Percentiles rank a stretch among this genome's conserved stretches.
Conservation (phyloP, 163 green algal genomes). For the Chlamydomonas reinhardtii region DNA sequence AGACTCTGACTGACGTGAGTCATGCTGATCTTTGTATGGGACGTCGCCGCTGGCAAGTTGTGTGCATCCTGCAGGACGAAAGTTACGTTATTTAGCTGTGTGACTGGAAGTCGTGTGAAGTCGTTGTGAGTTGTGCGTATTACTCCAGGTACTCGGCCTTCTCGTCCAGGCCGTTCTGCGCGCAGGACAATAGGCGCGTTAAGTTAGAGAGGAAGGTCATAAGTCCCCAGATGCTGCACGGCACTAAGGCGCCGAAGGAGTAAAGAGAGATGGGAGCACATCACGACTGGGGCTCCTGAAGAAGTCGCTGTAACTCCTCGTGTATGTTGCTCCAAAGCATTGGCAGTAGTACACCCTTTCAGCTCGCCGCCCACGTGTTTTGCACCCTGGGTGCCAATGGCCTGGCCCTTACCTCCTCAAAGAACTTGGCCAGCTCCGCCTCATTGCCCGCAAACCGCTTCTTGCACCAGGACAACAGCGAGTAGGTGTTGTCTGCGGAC, state of each 20-base stretch:
- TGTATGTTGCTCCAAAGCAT: too few species aligned
- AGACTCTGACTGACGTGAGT: too few species aligned
- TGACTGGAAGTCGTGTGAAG: too few species aligned
- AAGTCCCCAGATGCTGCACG: too few species aligned
- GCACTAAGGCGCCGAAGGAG: not conserved
- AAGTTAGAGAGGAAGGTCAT: too few species aligned
- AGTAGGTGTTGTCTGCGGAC: conserved; percentile 49
- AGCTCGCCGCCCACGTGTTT: too few species aligned
- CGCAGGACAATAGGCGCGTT: not conserved
- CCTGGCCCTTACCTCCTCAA: conserved; percentile 17
- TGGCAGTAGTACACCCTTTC: not conserved
- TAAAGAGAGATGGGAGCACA: not conserved
- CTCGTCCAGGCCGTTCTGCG: conserved; percentile 42
- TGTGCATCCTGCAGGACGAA: too few species aligned
- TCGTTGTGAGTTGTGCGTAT: not conserved
- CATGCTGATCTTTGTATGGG: too few species aligned
- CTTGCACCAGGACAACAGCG: conserved; percentile 46
- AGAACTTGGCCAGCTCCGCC: conserved; percentile 36
- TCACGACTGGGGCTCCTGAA: not conserved
- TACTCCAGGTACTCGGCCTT: conserved; percentile 43
- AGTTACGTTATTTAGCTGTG: too few species aligned
- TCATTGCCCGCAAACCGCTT: conserved; percentile 45
- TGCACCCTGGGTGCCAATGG: too few species aligned
- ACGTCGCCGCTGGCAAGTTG: too few species aligned
- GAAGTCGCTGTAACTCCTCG: not conserved